phyloP scores from a whole-genome alignment of 805 yeast genomes.

The Ogataea salicorniae region DNA sequence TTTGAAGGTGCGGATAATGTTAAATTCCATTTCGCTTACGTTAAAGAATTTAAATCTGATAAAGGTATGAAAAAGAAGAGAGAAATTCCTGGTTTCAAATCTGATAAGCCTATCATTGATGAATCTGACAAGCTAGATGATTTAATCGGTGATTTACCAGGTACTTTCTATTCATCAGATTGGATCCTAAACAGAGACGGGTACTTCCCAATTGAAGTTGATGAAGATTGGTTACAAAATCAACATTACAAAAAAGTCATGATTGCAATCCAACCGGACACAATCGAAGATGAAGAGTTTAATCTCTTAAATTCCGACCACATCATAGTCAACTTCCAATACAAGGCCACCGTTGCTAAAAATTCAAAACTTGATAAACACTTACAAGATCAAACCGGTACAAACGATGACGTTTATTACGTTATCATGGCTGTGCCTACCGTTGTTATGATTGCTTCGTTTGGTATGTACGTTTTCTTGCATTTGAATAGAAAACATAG shows the following conservation, averaged over 20 bases:
- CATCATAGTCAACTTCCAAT: conserved; percentile 41
- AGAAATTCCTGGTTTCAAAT: conserved; percentile 18
- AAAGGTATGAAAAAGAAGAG: conserved; percentile 52
- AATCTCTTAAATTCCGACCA: conserved; percentile 39
- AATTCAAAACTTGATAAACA: conserved; percentile 31
- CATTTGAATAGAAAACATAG: conserved; percentile 50
- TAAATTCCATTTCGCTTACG: conserved; percentile 59
- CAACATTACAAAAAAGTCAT: conserved; percentile 50
- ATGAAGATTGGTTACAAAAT: conserved; percentile 60
- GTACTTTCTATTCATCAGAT: conserved; percentile 58
- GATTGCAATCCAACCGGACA: conserved; percentile 70
- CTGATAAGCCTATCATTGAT: conserved; percentile 16
- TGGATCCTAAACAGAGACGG: conserved; percentile 67
- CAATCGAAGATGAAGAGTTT: conserved; percentile 61
- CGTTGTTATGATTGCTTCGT: conserved; percentile 51
- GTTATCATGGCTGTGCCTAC: conserved; percentile 67
- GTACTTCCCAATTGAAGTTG: conserved; percentile 52
- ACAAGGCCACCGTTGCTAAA: conserved; percentile 51
- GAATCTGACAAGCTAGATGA: conserved; percentile 8
- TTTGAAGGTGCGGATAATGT: conserved; percentile 60
- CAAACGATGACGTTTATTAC: conserved; percentile 43
- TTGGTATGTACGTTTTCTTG: conserved; percentile 62
- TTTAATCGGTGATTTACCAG: conserved; percentile 28
- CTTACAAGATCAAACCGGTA: conserved; percentile 35
- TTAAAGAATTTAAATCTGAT: conserved; percentile 48